These are phyloP conservation scores for Daphne laureola DNA, from an alignment of 441 rosid species.

Conservation along the genomic window DNA sequence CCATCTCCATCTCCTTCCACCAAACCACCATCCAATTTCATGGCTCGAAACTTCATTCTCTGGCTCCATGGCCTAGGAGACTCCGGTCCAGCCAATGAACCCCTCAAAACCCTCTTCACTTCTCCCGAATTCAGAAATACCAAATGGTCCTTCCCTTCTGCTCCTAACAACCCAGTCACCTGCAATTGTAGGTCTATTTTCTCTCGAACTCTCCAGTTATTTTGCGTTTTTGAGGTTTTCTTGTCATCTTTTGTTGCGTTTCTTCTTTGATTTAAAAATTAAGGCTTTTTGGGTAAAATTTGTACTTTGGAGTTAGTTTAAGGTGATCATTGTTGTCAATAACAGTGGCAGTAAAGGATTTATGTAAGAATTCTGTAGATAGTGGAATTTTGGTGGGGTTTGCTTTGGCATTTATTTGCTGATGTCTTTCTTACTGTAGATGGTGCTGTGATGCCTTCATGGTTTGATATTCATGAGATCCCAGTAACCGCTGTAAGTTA, in stretches of 20 bases:
- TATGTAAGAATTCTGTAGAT: too few relatives aligned
- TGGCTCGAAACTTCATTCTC: conserved; percentile 58
- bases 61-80: conserved; percentile 93
- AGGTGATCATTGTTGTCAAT: not conserved
- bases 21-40: conserved; percentile 21
- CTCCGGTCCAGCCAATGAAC: conserved; percentile 89
- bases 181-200: conserved; percentile 51
- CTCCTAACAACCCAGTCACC: conserved; percentile 62
- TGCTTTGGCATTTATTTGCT: not conserved
- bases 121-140: conserved; percentile 45
- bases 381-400: too few relatives aligned
- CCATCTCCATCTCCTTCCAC: conserved; percentile 20
- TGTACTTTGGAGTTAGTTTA: too few relatives aligned
- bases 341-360: not conserved
- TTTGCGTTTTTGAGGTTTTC: not conserved
- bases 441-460: conserved; percentile 84
- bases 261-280: not conserved
- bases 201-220: not conserved
- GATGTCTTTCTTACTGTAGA: conserved; percentile 36
- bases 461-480: conserved; percentile 89
- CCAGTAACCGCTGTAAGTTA: conserved; percentile 69
- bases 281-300: not conserved
- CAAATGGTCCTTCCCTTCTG: conserved; percentile 83
- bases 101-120: conserved; percentile 57
- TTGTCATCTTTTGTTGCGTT: not conserved